These are phyloP conservation scores for Santalum album DNA, from an alignment of 164 flowering plant species.

Conservation along the genomic window DNA sequence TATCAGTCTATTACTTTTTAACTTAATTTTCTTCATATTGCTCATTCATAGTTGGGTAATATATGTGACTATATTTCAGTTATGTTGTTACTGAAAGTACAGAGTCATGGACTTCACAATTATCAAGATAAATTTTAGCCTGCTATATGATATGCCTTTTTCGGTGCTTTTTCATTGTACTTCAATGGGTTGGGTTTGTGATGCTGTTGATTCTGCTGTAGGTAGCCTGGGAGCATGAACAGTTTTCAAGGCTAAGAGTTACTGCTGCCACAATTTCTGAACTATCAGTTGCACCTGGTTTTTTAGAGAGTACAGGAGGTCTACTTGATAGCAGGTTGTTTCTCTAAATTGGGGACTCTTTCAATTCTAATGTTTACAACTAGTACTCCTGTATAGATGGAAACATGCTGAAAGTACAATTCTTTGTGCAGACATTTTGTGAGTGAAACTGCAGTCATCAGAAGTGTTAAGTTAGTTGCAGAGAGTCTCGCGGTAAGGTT, in stretches of 20 bases:
- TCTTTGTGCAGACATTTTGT: constrained; percentile 44
- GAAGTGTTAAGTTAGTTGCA: constrained; percentile 77
- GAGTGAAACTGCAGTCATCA: constrained; percentile 49
- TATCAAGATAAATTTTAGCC: no score
- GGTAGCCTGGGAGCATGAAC: constrained; percentile 99
- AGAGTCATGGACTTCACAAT: no score
- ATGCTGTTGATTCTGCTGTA: constrained; percentile 32
- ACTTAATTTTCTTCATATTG: no score
- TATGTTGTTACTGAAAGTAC: no score
- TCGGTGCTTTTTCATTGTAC: no score
- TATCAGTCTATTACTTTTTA: no score
- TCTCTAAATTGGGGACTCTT: constrained; percentile 5
- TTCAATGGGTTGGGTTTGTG: constrained; percentile 10
- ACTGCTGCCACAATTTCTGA: constrained; percentile 91
- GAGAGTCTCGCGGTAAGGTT: constrained; percentile 87
- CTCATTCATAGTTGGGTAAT: no score
- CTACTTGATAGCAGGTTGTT: constrained; percentile 67
- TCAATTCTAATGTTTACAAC: constrained; percentile 1
- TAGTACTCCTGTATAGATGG: constrained; percentile 3
- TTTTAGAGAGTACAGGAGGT: constrained; percentile 75
- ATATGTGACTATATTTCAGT: no score
- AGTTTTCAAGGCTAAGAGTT: constrained; percentile 82
- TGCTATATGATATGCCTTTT: no score
- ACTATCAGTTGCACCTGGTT: constrained; percentile 70
- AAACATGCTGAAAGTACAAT: constrained; percentile 9